Base-by-base conservation (phyloP, 768 basidiomycete genomes). In the Russula compacta region DNA sequence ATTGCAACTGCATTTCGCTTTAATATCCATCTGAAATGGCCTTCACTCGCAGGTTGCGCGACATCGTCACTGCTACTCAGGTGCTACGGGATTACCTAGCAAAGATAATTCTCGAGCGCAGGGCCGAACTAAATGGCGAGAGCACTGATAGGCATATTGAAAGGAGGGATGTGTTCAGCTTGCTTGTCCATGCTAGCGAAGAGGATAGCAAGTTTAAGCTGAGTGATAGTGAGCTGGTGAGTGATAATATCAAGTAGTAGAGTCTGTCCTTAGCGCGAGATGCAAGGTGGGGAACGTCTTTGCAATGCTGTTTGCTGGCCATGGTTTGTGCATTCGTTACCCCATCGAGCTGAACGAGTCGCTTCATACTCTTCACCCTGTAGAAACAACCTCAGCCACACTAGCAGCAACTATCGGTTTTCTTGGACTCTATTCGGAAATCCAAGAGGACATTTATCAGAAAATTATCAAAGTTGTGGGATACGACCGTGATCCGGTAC, bases 301-400 rank as follows among this genome's bases (percentile, higher is more conserved):
- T 47, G 54, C 51, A 32, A 32, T 67, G 43, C 29, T 67, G 46
- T 67, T 67, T 53, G 66, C 66, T 2, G 66, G 66, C n/a, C 64
- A 67, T 36, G 66, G 61, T 63, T 38, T 29, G 61, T 42, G 42
- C 15, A 53, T 62, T 24, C 24, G 8, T 32, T 52, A 15, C 19
- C 19, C 24, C 19, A 29, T 14, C 38, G 51, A 12, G 36, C 38
- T 39, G 14, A 42, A n/a, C n/a, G 8, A 29, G 10, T 4, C 15
- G 39, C 21, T 39, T 15, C 24, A 39, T 21, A 2, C 2, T 21
- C 11, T 19, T 50, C 1, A 8, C 61, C 24, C 24, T 29, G 24
- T 29, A 74, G 73, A 76, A 53, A 75, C 74, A 1, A 76, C 71
- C 3, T 65, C 73, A 17, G 67, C 70, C 15, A 70, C 66, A 11